Conservation (phyloP, 148 eudicot species). For the Dysphania ambrosioides region DNA sequence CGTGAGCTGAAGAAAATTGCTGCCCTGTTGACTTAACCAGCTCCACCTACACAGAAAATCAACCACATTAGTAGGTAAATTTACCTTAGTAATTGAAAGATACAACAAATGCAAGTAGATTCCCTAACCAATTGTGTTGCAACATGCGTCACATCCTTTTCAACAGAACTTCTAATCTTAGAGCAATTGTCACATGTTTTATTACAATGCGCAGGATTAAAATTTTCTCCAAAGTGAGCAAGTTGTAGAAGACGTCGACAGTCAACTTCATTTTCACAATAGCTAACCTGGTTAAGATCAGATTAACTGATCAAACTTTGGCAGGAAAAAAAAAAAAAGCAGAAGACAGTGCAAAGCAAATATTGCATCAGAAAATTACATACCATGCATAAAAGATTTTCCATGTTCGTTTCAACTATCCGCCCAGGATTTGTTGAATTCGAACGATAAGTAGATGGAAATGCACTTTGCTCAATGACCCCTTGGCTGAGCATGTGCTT, state of each 20-base stretch:
- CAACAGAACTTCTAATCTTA: slow-evolving; percentile 52
- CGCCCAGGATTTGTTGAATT: slow-evolving; percentile 56
- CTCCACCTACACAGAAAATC: slow-evolving; percentile 58
- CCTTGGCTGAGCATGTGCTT: slow-evolving; percentile 95
- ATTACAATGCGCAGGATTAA: slow-evolving; percentile 58
- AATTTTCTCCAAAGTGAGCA: slow-evolving; percentile 89
- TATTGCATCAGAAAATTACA: slow-evolving; percentile 7
- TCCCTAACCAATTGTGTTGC: slow-evolving; percentile 81
- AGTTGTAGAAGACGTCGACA: slow-evolving; percentile 93
- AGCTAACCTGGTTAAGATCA: slow-evolving; percentile 58
- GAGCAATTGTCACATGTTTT: slow-evolving; percentile 92
- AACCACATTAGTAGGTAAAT: slow-evolving; percentile 9
- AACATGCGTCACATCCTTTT: slow-evolving; percentile 77
- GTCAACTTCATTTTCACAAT: slow-evolving; percentile 90
- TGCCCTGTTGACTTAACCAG: slow-evolving; percentile 71
- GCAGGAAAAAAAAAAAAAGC: slow-evolving; percentile 3
- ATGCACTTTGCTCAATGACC: slow-evolving; percentile 62
- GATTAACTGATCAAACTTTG: not conserved
- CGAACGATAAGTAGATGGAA: slow-evolving; percentile 41
- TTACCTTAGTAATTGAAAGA: slow-evolving; percentile 4
- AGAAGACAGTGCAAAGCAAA: slow-evolving; percentile 12
- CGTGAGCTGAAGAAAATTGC: slow-evolving; percentile 74
- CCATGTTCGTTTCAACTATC: slow-evolving; percentile 71
- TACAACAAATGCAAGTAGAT: slow-evolving; percentile 5
- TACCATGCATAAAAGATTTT: slow-evolving; percentile 86